Evolutionary conservation across 805 yeast genomes (phyloP), one percentile per base, ranked within the genome.

Genomic region (Candida nemodendra): DNA sequence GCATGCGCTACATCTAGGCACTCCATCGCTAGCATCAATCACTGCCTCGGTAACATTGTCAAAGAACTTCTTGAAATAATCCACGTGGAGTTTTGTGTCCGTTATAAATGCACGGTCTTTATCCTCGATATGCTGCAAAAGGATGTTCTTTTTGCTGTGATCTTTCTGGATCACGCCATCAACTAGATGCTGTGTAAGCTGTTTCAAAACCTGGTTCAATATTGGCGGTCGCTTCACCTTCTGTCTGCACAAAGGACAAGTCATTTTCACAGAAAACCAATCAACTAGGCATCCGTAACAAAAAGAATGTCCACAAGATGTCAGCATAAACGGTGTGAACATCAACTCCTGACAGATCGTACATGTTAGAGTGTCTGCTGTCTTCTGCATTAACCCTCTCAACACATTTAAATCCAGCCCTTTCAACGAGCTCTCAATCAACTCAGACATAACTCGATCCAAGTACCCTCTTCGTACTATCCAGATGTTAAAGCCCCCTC

Each of bases 301-400:
- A 49, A 78, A 83, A 21, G 83, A 74, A 54, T 84, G 93, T 2
- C 91, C 91, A 62, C 93, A 84, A 9, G 66, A 57, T 0, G 79
- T 66, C 49, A 76, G 64, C 9, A 51, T 36, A 50, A 79, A 76
- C 2, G 93, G 91, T 2, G 73, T 72, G 45, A 69, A 72, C 83
- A 84, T 78, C 34, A 74, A 61, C 36, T 84, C 91, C 24, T 81
- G 79, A 52, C 93, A 84, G 9, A 84, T 71, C 5, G 82, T 69
- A 54, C 93, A 84, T 43, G 68, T 73, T 26, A 73, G 40, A 5
- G 60, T 53, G 21, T 46, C 50, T 14, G 50, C 14, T 23, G 44
- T 52, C 30, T 45, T 43, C 3, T 26, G 39, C 13, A 44, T 14
- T 34, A 54, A 32, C 27, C 43, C 47, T 8, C 21, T 58, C 38